These are phyloP conservation scores for Pseudocercospora eumusae DNA, from an alignment of 2,329 filamentous ascomycete species.

Conservation along the genomic window DNA sequence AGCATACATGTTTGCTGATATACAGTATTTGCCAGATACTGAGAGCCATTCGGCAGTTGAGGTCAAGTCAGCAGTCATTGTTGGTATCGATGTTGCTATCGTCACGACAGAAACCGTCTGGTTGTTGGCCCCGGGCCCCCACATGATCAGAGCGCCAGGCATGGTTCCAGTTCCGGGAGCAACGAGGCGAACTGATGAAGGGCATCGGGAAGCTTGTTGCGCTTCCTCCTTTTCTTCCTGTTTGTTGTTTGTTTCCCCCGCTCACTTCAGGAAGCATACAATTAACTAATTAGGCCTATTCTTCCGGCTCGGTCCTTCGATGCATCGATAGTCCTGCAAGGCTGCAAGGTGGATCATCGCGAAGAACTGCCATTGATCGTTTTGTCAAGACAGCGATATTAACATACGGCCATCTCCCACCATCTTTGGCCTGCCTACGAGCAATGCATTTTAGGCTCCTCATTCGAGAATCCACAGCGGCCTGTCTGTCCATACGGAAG, in stretches of 20 bases:
- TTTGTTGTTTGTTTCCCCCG: too few species aligned
- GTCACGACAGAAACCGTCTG: not conserved
- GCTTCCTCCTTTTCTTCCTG: not conserved
- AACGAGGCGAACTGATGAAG: not conserved
- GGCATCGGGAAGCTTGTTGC: not conserved
- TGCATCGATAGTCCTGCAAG: too few species aligned
- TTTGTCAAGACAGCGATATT: not conserved
- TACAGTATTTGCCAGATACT: not conserved
- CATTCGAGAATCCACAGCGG: not conserved
- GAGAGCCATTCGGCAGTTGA: not conserved
- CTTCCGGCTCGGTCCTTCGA: too few species aligned
- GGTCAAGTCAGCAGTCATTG: not conserved
- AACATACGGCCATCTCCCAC: not conserved
- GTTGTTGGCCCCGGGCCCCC: not conserved
- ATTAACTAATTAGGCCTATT: not conserved
- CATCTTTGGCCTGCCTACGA: not conserved
- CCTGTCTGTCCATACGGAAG: not conserved
- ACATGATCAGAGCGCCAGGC: not conserved
- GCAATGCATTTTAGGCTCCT: not conserved
- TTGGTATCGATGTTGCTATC: not conserved
- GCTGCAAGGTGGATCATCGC: not conserved
- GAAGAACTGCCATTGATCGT: not conserved
- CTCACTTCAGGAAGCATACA: not conserved
- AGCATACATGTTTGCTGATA: not conserved
- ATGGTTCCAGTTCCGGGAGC: not conserved